Evolutionary conservation across 202 grass and related monocot species (phyloP), one percentile per base, ranked within the genome.

Genomic region (Sporobolus alterniflorus): DNA sequence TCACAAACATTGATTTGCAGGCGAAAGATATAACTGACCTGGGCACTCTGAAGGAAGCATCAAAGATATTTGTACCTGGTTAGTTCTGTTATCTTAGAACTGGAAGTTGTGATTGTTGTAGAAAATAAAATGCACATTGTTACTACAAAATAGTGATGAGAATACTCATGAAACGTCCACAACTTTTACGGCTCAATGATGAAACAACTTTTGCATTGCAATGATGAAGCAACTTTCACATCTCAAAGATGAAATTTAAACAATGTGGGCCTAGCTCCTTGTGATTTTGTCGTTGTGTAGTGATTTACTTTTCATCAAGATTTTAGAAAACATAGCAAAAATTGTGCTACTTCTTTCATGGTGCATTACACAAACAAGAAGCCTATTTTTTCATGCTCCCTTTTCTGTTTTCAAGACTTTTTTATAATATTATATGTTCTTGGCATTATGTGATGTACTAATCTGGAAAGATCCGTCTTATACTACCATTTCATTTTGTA

Each of bases 1-100:
- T 72, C 79, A 36, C 75, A 63, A 54, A 81, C 71, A 76, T 77
- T 47, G 48, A 5, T 91, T 82, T 68, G 71, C 87, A 99, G 96
- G 91, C 91, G 47, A 86, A 88, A 87, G 93, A 99, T 91, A 96
- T 99, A 79, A 88, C 87, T 46, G 91, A 99, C 64, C 83, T 99
- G 76, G 91, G 93, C 75, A 85, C 96, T 62, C 62, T 99, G 56
- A 96, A 94, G 87, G 87, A 96, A 74, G 93, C 91, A 73, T 94
- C 91, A 68, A 99, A 99, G 74, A 88, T 99, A 94, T 99, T 96
- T 87, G 83, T 96, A 74, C 93, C 96, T 70, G 91, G 96, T 98
- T 71, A 84, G 22, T 89, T 80, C 47, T 73, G 46, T 62, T 62
- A 85, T 49, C 49, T 67, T 83, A 75, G 50, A 63, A 34, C 74